Evolutionary conservation across 768 basidiomycete genomes (phyloP).

Genomic region (Sarcomyxa edulis): DNA sequence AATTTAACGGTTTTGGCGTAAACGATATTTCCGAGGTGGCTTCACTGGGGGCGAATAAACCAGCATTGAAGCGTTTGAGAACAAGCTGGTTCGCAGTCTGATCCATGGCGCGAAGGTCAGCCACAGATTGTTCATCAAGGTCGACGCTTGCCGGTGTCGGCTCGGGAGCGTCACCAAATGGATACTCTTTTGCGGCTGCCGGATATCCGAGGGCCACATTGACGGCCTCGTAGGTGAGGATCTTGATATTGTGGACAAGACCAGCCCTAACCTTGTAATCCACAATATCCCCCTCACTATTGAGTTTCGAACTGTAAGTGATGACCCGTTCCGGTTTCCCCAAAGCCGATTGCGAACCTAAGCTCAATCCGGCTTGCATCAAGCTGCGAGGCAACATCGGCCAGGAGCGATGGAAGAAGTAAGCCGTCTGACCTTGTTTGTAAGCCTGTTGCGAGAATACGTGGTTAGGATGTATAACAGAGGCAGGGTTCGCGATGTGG

Average conservation of each 20-base stretch:
- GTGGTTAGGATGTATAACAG: slow-evolving; percentile 69
- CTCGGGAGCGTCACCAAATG: slow-evolving; percentile 32
- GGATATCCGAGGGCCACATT: slow-evolving; percentile 41
- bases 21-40: slow-evolving; percentile 21
- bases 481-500: slow-evolving; percentile 91
- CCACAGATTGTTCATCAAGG: slow-evolving; percentile 9
- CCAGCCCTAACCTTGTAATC: slow-evolving; percentile 71
- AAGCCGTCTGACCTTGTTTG: slow-evolving; percentile 44
- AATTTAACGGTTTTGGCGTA: slow-evolving; percentile 21
- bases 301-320: slow-evolving; percentile 76
- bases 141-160: not conserved
- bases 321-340: slow-evolving; percentile 52
- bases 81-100: slow-evolving; percentile 11
- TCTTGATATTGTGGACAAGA: slow-evolving; percentile 61
- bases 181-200: slow-evolving; percentile 20
- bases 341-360: slow-evolving; percentile 23
- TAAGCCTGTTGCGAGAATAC: slow-evolving; percentile 54
- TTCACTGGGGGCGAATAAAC: slow-evolving; percentile 17
- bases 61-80: slow-evolving; percentile 13
- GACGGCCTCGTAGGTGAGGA: slow-evolving; percentile 63
- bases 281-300: slow-evolving; percentile 53
- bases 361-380: slow-evolving; percentile 41
- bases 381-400: slow-evolving; percentile 70
- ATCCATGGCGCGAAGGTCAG: slow-evolving; percentile 25
- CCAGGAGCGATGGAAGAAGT: slow-evolving; percentile 58